These are phyloP conservation scores for Trichoderma arundinaceum DNA, from an alignment of 2,329 filamentous ascomycete species.

Conservation along the genomic window DNA sequence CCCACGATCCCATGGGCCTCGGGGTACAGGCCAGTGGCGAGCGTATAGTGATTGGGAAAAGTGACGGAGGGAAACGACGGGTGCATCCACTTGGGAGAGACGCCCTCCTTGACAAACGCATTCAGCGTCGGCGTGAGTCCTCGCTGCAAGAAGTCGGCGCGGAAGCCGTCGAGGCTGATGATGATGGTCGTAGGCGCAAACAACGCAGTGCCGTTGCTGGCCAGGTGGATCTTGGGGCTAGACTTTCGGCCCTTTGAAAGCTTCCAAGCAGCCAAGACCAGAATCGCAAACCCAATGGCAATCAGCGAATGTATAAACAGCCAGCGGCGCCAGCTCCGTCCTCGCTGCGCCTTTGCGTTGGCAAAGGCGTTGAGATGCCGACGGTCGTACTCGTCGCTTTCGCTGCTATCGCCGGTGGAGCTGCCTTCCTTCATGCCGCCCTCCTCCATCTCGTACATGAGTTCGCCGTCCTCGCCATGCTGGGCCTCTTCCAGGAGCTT, in stretches of 20 bases:
- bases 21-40: slow-evolving; percentile 89
- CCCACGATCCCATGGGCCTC: slow-evolving; percentile 92
- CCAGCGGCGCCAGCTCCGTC: slow-evolving; percentile 60
- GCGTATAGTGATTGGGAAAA: slow-evolving; percentile 94
- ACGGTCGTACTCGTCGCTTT: slow-evolving; percentile 65
- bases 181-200: slow-evolving; percentile 93
- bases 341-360: slow-evolving; percentile 55
- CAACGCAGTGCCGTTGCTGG: slow-evolving; percentile 83
- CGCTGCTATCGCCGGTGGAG: slow-evolving; percentile 65
- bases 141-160: slow-evolving; percentile 87
- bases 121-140: slow-evolving; percentile 83
- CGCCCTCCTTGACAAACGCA: slow-evolving; percentile 77
- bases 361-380: slow-evolving; percentile 56
- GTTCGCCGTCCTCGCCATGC: slow-evolving; percentile 71
- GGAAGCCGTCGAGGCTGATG: slow-evolving; percentile 93
- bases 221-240: slow-evolving; percentile 43
- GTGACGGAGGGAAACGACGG: slow-evolving; percentile 96
- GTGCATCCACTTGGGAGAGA: slow-evolving; percentile 90
- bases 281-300: slow-evolving; percentile 59
- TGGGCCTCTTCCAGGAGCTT: slow-evolving; percentile 58
- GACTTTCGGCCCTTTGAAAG: slow-evolving; percentile 55
- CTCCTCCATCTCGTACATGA: slow-evolving; percentile 93
- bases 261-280: slow-evolving; percentile 65
- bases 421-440: slow-evolving; percentile 73
- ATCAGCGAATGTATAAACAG: slow-evolving; percentile 59